These are phyloP conservation scores for Prunus mira DNA, from an alignment of 306 rosid species.

Conservation along the genomic window DNA sequence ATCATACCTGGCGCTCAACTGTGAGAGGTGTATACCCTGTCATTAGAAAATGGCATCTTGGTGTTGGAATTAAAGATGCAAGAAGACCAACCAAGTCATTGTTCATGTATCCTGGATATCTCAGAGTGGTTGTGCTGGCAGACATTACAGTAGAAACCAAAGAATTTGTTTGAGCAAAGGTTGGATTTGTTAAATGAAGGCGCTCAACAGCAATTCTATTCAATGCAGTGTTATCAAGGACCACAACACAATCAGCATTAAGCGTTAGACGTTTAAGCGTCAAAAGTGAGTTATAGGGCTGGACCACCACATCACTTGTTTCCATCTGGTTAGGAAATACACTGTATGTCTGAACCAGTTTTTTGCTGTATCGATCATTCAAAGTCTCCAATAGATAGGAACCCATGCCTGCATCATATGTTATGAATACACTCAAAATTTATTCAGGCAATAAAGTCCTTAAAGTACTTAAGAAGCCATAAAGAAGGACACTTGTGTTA, in stretches of 20 bases:
- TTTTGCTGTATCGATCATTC: constrained; percentile 98
- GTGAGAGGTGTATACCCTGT: constrained; percentile 98
- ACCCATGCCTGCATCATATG: constrained; percentile 72
- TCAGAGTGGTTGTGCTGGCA: constrained; percentile 94
- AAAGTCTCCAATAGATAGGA: constrained; percentile 92
- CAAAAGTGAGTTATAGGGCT: constrained; percentile 96
- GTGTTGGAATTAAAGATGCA: constrained; percentile 95
- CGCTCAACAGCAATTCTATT: constrained; percentile 98
- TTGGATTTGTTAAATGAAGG: constrained; percentile 95
- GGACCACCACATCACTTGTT: constrained; percentile 99
- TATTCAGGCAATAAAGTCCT: background rate
- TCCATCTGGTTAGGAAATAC: constrained; percentile 99
- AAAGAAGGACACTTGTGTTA: background rate
- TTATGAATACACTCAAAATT: background rate
- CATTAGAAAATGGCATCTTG: constrained; percentile 99
- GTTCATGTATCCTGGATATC: constrained; percentile 99
- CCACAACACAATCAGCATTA: constrained; percentile 98
- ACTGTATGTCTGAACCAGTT: constrained; percentile 95
- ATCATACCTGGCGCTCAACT: constrained; percentile 90
- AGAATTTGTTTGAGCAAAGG: constrained; percentile 96
- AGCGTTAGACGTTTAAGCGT: constrained; percentile 91
- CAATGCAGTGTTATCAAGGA: constrained; percentile 96
- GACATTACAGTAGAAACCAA: constrained; percentile 98
- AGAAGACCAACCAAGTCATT: constrained; percentile 99
- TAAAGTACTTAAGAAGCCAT: background rate